phyloP scores from a whole-genome alignment of 129 eudicot species.

The Helichrysum umbraculigerum region DNA sequence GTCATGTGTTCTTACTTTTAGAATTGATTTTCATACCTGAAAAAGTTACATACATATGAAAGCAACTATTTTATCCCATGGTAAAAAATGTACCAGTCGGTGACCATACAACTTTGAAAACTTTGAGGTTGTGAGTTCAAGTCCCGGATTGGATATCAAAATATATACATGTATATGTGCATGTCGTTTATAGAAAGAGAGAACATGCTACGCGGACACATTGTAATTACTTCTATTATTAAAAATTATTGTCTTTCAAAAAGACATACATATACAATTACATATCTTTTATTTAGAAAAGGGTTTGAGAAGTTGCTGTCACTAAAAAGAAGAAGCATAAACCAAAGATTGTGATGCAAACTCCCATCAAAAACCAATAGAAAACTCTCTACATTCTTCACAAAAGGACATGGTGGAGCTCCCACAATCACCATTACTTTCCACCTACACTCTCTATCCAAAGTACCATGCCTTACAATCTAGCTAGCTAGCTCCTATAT shows the following conservation, averaged over 20 bases:
- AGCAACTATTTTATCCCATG: too few species aligned
- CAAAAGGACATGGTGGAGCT: constrained; percentile 44
- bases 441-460: constrained; percentile 48
- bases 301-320: constrained; percentile 18
- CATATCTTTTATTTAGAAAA: constrained; percentile 14
- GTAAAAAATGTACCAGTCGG: too few species aligned
- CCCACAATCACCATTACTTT: constrained; percentile 53
- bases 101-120: too few species aligned
- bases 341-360: constrained; percentile 48
- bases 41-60: too few species aligned
- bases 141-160: too few species aligned
- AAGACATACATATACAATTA: constrained; percentile 1
- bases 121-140: too few species aligned
- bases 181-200: neutral
- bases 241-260: neutral
- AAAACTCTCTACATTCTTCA: constrained; percentile 27
- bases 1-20: too few species aligned
- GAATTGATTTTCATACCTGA: too few species aligned
- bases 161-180: neutral
- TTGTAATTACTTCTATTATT: neutral
- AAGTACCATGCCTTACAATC: constrained; percentile 25
- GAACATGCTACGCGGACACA: constrained; percentile 15
- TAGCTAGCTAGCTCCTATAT: constrained; percentile 26
- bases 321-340: constrained; percentile 33
- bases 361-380: constrained; percentile 41